These are phyloP conservation scores for Alternaria ethzedia DNA, from an alignment of 2,329 filamentous ascomycete genomes.

Conservation along the genomic window DNA sequence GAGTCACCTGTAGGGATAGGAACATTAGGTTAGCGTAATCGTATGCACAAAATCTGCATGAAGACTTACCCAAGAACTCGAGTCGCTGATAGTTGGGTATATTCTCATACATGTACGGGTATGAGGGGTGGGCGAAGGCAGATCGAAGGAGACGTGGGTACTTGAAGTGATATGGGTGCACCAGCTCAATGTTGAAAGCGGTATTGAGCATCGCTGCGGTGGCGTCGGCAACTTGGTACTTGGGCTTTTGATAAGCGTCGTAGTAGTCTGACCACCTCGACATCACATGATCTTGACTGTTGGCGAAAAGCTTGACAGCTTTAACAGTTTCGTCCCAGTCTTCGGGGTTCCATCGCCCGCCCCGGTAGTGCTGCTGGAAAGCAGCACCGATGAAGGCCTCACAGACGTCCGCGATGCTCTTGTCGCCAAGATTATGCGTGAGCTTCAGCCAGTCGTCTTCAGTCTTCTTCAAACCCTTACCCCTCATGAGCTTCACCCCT, in stretches of 20 bases:
- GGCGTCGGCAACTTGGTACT: conserved; percentile 69
- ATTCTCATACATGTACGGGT: conserved; percentile 74
- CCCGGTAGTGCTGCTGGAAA: conserved; percentile 61
- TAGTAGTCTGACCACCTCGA: conserved; percentile 75
- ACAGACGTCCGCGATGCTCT: conserved; percentile 91
- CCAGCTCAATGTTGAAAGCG: conserved; percentile 66
- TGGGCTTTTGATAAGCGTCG: conserved; percentile 69
- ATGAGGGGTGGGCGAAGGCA: conserved; percentile 88
- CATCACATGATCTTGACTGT: conserved; percentile 72
- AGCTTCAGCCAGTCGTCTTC: conserved; percentile 62
- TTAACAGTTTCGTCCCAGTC: conserved; percentile 67
- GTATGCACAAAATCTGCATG: neutral
- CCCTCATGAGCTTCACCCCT: conserved; percentile 73
- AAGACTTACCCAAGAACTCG: neutral
- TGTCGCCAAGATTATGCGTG: conserved; percentile 70
- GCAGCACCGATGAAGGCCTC: conserved; percentile 93
- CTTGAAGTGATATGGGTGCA: conserved; percentile 71
- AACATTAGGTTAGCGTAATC: conserved; percentile 39
- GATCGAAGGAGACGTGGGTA: conserved; percentile 79
- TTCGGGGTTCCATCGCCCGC: conserved; percentile 49
- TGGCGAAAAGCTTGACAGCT: conserved; percentile 73
- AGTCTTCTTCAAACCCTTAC: conserved; percentile 67
- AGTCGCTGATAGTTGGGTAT: conserved; percentile 80
- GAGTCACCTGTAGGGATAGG: conserved; percentile 93
- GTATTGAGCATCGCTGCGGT: conserved; percentile 74